Evolutionary conservation across 148 eudicot species (phyloP).

Genomic region (Rhododendron ferrugineum): DNA sequence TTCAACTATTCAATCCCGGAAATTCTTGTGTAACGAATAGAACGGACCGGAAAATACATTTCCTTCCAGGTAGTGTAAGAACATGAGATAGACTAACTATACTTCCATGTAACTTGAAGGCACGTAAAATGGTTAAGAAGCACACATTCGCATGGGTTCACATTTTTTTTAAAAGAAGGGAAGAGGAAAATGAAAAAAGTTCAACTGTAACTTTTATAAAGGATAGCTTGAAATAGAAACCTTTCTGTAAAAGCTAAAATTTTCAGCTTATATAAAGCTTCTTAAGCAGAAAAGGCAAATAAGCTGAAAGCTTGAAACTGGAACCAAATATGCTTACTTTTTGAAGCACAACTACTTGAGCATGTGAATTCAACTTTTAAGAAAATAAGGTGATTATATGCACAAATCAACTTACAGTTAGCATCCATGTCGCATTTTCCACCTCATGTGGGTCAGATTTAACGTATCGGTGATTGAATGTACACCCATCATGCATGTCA

Average conservation of each 20-base stretch:
- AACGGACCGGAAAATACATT: not conserved
- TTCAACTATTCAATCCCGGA: not conserved
- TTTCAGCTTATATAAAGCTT: not conserved
- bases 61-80: not conserved
- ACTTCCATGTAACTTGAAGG: not conserved
- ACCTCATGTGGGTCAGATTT: constrained; percentile 59
- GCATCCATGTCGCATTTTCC: constrained; percentile 66
- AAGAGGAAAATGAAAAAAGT: not conserved
- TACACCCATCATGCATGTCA: constrained; percentile 60
- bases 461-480: constrained; percentile 61
- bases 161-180: not conserved
- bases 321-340: not conserved
- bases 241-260: not conserved
- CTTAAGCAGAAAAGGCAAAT: not conserved
- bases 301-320: not conserved
- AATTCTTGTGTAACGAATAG: not conserved
- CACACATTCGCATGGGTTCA: not conserved
- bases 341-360: not conserved
- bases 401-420: constrained; percentile 45
- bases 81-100: not conserved
- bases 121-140: not conserved
- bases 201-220: not conserved
- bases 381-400: not conserved
- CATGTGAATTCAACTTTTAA: not conserved
- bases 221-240: not conserved